Evolutionary conservation across 2,329 filamentous ascomycete genomes (phyloP).

Genomic region (Cladobotryum mycophilum): DNA sequence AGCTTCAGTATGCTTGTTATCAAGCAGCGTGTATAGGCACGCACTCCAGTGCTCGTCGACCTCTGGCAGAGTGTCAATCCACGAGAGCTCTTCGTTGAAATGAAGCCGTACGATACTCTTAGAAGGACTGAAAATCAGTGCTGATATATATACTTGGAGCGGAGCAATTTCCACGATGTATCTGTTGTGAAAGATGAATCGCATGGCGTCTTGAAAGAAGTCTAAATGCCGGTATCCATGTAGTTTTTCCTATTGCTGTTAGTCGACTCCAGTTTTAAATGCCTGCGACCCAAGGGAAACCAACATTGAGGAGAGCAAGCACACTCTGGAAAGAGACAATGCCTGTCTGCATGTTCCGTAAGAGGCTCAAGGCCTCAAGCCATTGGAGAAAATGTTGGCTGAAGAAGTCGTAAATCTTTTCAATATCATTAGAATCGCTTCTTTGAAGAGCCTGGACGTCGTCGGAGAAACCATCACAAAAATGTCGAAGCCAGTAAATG

Average conservation of each 20-base stretch:
- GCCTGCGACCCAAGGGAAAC: neutral
- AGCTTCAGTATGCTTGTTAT: neutral
- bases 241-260: neutral
- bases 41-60: constrained; percentile 1
- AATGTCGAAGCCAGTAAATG: constrained; percentile 17
- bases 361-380: constrained; percentile 1
- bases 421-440: neutral
- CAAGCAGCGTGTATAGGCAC: neutral
- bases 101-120: constrained; percentile 2
- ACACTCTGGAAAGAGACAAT: neutral
- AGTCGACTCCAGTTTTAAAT: neutral
- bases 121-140: constrained; percentile 6
- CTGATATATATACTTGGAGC: constrained; percentile 9
- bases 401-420: neutral
- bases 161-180: constrained; percentile 1
- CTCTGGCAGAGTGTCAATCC: constrained; percentile 2
- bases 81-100: constrained; percentile 3
- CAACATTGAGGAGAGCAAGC: no score
- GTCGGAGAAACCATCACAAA: constrained; percentile 9
- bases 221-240: neutral
- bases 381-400: neutral
- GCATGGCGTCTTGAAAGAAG: constrained; percentile 3
- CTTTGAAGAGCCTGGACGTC: neutral
- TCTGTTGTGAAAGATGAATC: constrained; percentile 7
- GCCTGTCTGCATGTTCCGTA: neutral